Evolutionary conservation across 1,284 basidiomycete genomes (phyloP).

Genomic region (Cryptococcus floricola): DNA sequence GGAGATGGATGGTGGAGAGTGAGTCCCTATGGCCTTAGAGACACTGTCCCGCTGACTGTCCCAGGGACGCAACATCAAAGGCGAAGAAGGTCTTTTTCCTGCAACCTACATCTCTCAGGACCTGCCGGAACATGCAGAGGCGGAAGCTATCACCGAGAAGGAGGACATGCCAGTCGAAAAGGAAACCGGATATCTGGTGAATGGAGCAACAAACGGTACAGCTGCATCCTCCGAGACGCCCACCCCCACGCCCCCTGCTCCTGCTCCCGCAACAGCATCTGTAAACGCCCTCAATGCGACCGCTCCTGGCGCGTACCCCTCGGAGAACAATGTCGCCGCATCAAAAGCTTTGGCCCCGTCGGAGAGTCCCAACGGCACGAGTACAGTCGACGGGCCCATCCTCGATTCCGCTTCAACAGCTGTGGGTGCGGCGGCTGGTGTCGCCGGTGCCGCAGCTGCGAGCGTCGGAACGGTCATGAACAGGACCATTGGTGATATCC

Average conservation of each 20-base stretch:
- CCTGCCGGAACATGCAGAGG: conserved; percentile 40
- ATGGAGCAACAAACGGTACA: background rate
- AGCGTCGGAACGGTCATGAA: conserved; percentile 59
- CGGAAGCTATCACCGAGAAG: background rate
- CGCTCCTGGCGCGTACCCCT: conserved; percentile 1
- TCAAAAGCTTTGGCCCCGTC: conserved; percentile 24
- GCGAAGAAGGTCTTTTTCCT: conserved; percentile 85
- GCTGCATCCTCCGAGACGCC: conserved; percentile 3
- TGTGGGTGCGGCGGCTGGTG: background rate
- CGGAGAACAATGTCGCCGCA: conserved; percentile 23
- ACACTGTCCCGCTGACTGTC: background rate
- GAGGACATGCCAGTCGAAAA: too few relatives aligned
- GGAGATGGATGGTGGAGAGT: conserved; percentile 99
- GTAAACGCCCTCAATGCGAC: background rate
- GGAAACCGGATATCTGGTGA: too few relatives aligned
- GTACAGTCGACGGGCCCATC: conserved; percentile 16
- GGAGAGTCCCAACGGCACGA: conserved; percentile 16
- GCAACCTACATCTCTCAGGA: conserved; percentile 74
- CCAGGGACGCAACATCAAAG: conserved; percentile 78
- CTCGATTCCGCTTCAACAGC: conserved; percentile 30
- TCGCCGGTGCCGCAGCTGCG: conserved; percentile 15
- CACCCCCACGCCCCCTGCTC: background rate
- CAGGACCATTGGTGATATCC: conserved; percentile 79
- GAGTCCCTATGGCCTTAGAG: conserved; percentile 41
- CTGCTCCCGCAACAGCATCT: background rate